A percentile compares a stretch with the other conserved stretches of the same genome.
phyloP scores from a whole-genome alignment of 345 rosid species.

The Eutrema yunnanense region DNA sequence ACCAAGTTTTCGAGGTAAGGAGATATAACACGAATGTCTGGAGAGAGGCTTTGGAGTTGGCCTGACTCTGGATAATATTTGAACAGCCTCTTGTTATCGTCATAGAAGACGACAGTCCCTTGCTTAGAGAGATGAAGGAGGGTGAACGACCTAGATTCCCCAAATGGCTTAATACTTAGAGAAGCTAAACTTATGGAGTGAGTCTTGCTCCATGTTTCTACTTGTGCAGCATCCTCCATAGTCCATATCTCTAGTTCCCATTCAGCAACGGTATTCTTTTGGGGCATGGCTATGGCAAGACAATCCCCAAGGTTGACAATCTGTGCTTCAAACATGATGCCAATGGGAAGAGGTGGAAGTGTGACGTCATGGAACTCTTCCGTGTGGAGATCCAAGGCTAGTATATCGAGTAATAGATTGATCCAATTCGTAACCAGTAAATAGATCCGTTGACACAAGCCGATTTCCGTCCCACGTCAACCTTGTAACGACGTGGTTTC shows the following conservation, averaged over 20 bases:
- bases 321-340: conserved; percentile 2
- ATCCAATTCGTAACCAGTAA: neutral
- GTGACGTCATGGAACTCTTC: neutral
- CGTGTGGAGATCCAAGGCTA: neutral
- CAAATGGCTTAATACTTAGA: neutral
- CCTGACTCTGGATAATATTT: no score
- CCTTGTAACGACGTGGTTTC: no score
- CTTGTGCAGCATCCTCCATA: neutral
- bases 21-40: no score
- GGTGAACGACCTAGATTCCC: no score
- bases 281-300: neutral
- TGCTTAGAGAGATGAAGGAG: no score
- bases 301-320: neutral
- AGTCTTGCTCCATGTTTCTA: conserved; percentile 8
- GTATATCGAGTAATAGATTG: neutral
- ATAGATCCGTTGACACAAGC: neutral
- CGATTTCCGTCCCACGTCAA: no score
- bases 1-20: no score
- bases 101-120: no score
- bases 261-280: neutral
- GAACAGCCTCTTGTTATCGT: no score
- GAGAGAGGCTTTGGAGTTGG: no score
- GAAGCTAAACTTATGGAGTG: conserved; percentile 1
- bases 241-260: neutral
- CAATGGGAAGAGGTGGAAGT: neutral